Evolutionary conservation across 257 asterid species (phyloP).

Genomic region (Leonotis leonurus): DNA sequence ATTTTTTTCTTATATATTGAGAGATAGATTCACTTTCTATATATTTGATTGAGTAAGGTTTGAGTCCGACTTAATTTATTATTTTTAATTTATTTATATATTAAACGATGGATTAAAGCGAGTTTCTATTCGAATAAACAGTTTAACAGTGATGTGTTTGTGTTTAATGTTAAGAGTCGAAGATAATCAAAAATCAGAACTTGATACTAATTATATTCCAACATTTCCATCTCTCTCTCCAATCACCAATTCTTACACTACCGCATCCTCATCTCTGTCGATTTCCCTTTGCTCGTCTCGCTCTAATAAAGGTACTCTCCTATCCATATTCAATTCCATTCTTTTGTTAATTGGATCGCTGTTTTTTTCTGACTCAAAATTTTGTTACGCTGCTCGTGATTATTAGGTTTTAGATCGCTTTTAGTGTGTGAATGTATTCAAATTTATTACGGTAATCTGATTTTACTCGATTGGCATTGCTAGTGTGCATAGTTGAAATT

Average conservation of each 20-base stretch:
- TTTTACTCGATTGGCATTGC: slow-evolving; percentile 12
- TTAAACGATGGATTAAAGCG: no score
- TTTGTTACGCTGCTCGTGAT: not conserved
- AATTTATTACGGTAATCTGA: not conserved
- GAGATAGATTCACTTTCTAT: no score
- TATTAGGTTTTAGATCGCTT: slow-evolving; percentile 17
- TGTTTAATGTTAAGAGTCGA: no score
- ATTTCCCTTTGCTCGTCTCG: no score
- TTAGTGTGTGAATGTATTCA: not conserved
- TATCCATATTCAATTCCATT: not conserved
- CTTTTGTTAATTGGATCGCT: not conserved
- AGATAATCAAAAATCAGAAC: no score
- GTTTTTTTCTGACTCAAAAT: not conserved
- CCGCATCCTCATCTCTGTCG: not conserved
- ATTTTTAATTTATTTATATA: no score
- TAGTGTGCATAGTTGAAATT: no score
- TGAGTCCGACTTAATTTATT: no score
- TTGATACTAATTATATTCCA: not conserved
- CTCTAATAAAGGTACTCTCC: slow-evolving; percentile 8
- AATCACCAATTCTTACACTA: not conserved
- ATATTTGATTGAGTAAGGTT: no score
- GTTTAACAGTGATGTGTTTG: no score
- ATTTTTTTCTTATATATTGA: no score
- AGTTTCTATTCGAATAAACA: no score
- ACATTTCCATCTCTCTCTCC: not conserved